phyloP scores from a whole-genome alignment of 805 yeast genomes.

The Lachancea sp. region DNA sequence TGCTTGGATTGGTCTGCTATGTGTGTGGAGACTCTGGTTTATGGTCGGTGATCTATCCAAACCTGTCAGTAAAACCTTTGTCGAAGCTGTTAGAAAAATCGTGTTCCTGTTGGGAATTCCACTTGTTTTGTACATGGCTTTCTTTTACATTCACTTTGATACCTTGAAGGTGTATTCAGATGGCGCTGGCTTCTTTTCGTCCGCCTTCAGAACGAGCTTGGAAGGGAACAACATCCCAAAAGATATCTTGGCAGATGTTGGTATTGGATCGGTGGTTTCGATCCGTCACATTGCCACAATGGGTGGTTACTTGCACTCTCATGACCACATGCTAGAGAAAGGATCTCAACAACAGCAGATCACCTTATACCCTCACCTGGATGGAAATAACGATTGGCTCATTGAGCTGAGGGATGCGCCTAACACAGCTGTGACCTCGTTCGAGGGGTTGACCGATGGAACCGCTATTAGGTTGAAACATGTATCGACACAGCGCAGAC shows the following conservation, averaged over 20 bases:
- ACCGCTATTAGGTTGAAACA: slow-evolving; percentile 66
- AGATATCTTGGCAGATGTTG: slow-evolving; percentile 57
- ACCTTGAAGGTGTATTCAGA: slow-evolving; percentile 57
- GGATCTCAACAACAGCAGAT: slow-evolving; percentile 84
- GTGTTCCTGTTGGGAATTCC: slow-evolving; percentile 54
- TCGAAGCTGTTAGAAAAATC: slow-evolving; percentile 48
- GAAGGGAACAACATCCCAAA: slow-evolving; percentile 55
- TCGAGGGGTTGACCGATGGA: slow-evolving; percentile 60
- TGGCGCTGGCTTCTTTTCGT: slow-evolving; percentile 64
- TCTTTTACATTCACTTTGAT: slow-evolving; percentile 60
- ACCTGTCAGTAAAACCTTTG: slow-evolving; percentile 37
- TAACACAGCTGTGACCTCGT: slow-evolving; percentile 48
- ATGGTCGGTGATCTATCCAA: slow-evolving; percentile 62
- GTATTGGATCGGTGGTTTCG: slow-evolving; percentile 62
- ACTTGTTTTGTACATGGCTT: slow-evolving; percentile 43
- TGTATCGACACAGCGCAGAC: slow-evolving; percentile 50
- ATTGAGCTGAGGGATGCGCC: slow-evolving; percentile 58
- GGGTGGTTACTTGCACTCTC: slow-evolving; percentile 85
- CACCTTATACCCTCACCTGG: slow-evolving; percentile 74
- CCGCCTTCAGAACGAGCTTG: slow-evolving; percentile 64
- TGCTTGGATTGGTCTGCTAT: slow-evolving; percentile 66
- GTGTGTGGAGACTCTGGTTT: slow-evolving; percentile 62
- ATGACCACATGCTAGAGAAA: slow-evolving; percentile 58
- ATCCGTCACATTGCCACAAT: slow-evolving; percentile 62
- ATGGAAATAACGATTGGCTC: slow-evolving; percentile 65